phyloP scores from a whole-genome alignment of 2,329 filamentous ascomycete genomes.

The Fusarium continuum region DNA sequence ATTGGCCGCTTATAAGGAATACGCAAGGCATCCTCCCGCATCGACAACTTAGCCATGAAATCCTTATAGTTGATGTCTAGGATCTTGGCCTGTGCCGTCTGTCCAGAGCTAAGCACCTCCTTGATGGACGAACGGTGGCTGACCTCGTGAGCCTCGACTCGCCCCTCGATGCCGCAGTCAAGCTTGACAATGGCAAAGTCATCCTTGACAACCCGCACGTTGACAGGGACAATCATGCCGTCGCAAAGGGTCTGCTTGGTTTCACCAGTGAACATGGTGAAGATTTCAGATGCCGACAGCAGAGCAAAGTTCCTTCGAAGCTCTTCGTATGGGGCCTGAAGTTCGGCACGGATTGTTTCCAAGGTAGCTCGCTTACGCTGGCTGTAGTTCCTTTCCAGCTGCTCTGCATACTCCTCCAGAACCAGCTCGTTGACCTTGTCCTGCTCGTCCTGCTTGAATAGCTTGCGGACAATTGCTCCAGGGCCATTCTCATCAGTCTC shows the following conservation, averaged over 20 bases:
- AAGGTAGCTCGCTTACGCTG: constrained; percentile 95
- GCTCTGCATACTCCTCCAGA: constrained; percentile 95
- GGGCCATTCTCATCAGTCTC: constrained; percentile 90
- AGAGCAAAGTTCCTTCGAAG: constrained; percentile 81
- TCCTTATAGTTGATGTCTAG: constrained; percentile 87
- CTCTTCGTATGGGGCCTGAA: constrained; percentile 94
- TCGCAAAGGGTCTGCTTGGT: constrained; percentile 83
- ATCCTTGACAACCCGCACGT: constrained; percentile 86
- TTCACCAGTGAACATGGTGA: constrained; percentile 96
- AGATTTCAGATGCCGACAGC: constrained; percentile 80
- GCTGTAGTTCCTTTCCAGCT: constrained; percentile 91
- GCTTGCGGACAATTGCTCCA: constrained; percentile 89
- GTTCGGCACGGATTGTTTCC: constrained; percentile 93
- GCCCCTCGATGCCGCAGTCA: constrained; percentile 92
- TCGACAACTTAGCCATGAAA: constrained; percentile 82
- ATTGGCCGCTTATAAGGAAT: constrained; percentile 74
- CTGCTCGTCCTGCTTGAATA: constrained; percentile 93
- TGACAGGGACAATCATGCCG: constrained; percentile 92
- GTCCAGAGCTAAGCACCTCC: constrained; percentile 78
- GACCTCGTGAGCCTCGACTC: constrained; percentile 83
- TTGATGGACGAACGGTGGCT: constrained; percentile 76
- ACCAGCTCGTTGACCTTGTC: constrained; percentile 97
- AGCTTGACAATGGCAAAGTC: constrained; percentile 94
- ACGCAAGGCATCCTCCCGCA: constrained; percentile 82
- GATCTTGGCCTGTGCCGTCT: constrained; percentile 89